Evolutionary conservation across 305 asterid species (phyloP).

Genomic region (Fraxinus albicans): DNA sequence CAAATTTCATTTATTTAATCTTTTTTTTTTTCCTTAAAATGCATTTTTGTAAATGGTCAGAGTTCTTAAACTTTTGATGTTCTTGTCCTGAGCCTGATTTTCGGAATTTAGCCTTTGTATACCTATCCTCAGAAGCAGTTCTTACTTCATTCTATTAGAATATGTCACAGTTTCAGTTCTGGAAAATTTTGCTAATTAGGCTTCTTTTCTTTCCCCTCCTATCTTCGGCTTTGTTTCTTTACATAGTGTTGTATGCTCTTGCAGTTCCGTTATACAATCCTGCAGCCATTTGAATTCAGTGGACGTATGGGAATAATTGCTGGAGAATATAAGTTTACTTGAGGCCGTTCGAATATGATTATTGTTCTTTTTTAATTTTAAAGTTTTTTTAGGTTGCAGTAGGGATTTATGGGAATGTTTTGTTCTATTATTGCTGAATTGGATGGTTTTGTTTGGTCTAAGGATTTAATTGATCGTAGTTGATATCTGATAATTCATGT

Average conservation of each 20-base stretch:
- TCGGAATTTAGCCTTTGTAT: neutral
- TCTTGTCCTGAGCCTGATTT: neutral
- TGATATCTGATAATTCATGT: neutral
- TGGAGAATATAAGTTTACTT: neutral
- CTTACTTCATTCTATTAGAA: neutral
- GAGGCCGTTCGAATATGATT: neutral
- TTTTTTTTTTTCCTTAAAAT: neutral
- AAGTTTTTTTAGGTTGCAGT: neutral
- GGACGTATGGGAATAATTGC: conserved; percentile 19
- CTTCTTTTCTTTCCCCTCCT: neutral
- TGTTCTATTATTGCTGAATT: neutral
- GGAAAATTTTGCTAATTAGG: neutral
- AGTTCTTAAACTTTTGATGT: neutral
- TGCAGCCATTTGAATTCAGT: neutral
- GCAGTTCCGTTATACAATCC: conserved; percentile 11
- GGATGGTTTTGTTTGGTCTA: neutral
- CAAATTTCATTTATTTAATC: neutral
- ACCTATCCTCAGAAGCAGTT: neutral
- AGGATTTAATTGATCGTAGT: neutral
- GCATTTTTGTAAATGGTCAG: neutral
- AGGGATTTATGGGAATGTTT: neutral
- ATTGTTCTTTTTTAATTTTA: neutral
- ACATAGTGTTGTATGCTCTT: neutral
- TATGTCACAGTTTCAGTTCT: neutral
- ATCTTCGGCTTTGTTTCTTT: neutral